These are phyloP conservation scores for Teunomyces cretensis DNA, from an alignment of 805 yeast species.

Conservation along the genomic window DNA sequence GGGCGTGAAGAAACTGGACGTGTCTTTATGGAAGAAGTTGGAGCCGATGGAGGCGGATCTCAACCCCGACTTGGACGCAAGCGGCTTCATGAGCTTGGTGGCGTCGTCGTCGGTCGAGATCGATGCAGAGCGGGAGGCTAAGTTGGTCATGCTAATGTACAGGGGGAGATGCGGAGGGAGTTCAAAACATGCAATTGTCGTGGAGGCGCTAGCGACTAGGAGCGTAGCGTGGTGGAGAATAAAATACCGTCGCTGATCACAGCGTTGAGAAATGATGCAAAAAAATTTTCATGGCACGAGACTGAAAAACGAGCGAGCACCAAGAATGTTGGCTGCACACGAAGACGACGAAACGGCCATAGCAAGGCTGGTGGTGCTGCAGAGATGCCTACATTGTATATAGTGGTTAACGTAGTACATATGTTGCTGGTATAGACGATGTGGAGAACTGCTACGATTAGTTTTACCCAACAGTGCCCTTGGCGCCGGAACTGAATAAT, in stretches of 20 bases:
- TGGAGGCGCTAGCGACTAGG: background rate
- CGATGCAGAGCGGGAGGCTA: slow-evolving; percentile 24
- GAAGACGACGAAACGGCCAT: no score
- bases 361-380: no score
- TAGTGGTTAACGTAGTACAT: no score
- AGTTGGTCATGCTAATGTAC: slow-evolving; percentile 13
- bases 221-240: background rate
- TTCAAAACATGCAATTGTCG: slow-evolving; percentile 1
- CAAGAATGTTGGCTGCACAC: background rate
- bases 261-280: background rate
- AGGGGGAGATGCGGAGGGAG: background rate
- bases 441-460: no score
- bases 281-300: slow-evolving; percentile 4
- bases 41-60: slow-evolving; percentile 26
- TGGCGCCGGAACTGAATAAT: no score
- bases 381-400: no score
- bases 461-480: no score
- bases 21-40: slow-evolving; percentile 25
- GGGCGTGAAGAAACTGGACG: slow-evolving; percentile 20
- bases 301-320: background rate
- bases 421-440: no score
- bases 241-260: background rate
- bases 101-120: slow-evolving; percentile 11
- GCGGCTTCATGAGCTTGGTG: slow-evolving; percentile 5
- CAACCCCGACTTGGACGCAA: slow-evolving; percentile 5